These are phyloP conservation scores for Pleurotus cornucopiae DNA, from an alignment of 768 basidiomycete species.

Conservation along the genomic window DNA sequence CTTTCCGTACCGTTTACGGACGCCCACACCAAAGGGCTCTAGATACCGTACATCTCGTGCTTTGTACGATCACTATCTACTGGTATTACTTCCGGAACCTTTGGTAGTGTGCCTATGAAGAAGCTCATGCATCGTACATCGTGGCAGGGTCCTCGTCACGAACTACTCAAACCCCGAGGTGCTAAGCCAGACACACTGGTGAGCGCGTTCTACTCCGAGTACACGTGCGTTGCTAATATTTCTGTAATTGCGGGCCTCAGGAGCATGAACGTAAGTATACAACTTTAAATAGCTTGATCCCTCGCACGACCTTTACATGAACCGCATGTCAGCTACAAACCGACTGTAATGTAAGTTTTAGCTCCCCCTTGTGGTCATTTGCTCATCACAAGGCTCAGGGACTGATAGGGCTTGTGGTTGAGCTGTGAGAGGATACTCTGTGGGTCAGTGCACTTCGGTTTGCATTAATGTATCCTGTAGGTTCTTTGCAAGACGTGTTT, in stretches of 20 bases:
- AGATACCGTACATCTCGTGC: constrained; percentile 40
- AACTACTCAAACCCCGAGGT: constrained; percentile 35
- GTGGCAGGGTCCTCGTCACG: constrained; percentile 40
- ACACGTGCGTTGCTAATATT: not conserved
- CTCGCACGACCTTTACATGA: constrained; percentile 11
- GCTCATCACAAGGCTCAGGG: constrained; percentile 24
- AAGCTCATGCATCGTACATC: not conserved
- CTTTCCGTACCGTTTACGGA: no score
- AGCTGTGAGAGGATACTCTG: constrained; percentile 30
- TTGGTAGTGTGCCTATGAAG: no score
- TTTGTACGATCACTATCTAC: constrained; percentile 42
- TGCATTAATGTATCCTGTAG: constrained; percentile 20
- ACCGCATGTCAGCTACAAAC: constrained; percentile 39
- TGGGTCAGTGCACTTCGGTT: not conserved
- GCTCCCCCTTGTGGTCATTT: not conserved
- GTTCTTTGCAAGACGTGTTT: constrained; percentile 50
- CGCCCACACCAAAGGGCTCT: constrained; percentile 22
- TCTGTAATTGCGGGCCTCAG: constrained; percentile 16
- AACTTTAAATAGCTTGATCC: not conserved
- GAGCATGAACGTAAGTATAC: constrained; percentile 36
- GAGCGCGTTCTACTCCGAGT: constrained; percentile 9
- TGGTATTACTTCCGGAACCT: constrained; percentile 22
- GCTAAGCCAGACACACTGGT: constrained; percentile 39
- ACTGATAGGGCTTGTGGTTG: constrained; percentile 44
- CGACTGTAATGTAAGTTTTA: constrained; percentile 39